Percentiles rank a stretch among this genome's conserved stretches.
phyloP scores from a whole-genome alignment of 129 eudicot species.

The Flaveria brownii region DNA sequence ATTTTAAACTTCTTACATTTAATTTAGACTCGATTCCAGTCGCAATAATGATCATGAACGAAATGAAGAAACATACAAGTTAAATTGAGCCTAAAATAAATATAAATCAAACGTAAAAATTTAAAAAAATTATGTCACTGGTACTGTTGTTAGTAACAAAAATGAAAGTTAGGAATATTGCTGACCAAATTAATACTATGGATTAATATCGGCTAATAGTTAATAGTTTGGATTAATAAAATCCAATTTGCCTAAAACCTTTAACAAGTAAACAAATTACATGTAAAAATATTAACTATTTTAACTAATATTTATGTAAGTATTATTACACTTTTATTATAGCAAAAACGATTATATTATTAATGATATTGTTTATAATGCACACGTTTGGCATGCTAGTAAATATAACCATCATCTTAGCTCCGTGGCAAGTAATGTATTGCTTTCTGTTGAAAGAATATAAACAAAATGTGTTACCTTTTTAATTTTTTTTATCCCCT shows the following conservation, averaged over 20 bases:
- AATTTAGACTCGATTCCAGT: no score
- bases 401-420: background rate
- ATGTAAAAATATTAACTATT: background rate
- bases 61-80: no score
- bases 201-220: no score
- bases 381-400: constrained; percentile 13
- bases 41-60: no score
- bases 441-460: background rate
- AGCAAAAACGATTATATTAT: background rate
- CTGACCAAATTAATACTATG: no score
- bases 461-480: background rate
- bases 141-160: no score
- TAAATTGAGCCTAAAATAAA: no score
- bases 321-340: background rate
- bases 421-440: constrained; percentile 4
- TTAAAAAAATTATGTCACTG: no score
- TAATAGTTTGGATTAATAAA: no score
- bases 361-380: background rate
- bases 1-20: no score
- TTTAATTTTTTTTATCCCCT: background rate
- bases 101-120: no score
- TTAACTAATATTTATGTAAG: background rate
- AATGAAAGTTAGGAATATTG: no score
- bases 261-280: background rate
- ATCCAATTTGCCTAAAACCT: background rate